Evolutionary conservation across 2,329 filamentous ascomycete species (phyloP).

Genomic region (Ploettnerulaceae sp.): DNA sequence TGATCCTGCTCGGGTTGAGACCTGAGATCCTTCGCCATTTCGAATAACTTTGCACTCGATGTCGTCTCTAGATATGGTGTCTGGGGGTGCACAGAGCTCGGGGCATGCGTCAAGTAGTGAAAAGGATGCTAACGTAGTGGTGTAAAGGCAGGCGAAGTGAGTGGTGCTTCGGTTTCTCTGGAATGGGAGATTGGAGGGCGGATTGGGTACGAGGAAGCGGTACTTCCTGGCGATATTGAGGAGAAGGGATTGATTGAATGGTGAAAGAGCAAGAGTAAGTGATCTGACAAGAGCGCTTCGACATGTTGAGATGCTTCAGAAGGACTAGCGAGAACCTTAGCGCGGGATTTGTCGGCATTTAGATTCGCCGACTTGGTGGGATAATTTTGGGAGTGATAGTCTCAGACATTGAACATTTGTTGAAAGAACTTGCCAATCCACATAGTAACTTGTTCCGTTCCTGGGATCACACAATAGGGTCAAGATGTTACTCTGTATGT

Average conservation of each 20-base stretch:
- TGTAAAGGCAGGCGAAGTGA: neutral
- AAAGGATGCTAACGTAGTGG: neutral
- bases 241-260: neutral
- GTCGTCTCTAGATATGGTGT: neutral
- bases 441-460: neutral
- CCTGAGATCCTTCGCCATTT: conserved; percentile 29
- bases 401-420: neutral
- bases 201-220: neutral
- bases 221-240: neutral
- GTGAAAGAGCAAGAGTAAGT: neutral
- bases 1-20: conserved; percentile 26
- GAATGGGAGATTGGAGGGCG: neutral
- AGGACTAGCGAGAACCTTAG: conserved; percentile 1
- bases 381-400: conserved; percentile 1
- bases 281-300: neutral
- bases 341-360: neutral
- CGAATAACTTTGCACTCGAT: conserved; percentile 1
- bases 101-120: neutral
- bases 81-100: neutral
- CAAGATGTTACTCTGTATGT: conserved; percentile 63
- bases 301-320: conserved; percentile 4
- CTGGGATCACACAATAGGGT: too few species aligned
- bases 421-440: conserved; percentile 1
- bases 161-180: neutral
- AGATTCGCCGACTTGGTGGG: conserved; percentile 7